A percentile compares a stretch with the other conserved stretches of the same genome.
phyloP scores from a whole-genome alignment of 169 alveolate genomes.

The Eimeria nieschulzi region DNA sequence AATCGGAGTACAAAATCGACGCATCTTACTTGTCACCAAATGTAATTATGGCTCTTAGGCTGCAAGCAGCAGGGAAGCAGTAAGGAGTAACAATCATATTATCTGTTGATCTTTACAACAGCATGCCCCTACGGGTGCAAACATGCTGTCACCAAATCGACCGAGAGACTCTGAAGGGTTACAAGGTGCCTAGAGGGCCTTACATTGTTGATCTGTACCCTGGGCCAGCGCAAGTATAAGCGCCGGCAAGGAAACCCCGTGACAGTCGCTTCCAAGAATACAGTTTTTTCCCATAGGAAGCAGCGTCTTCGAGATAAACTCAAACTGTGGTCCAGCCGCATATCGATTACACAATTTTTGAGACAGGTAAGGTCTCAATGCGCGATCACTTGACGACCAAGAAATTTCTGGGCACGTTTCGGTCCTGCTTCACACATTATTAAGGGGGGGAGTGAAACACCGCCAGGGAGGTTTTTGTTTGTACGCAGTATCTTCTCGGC shows the following conservation, averaged over 20 bases:
- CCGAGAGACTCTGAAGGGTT: conserved; percentile 93
- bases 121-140: conserved; percentile 74
- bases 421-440: conserved; percentile 83
- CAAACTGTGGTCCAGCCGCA: conserved; percentile 68
- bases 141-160: conserved; percentile 90
- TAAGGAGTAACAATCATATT: conserved; percentile 88
- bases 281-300: conserved; percentile 8
- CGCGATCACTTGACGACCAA: conserved; percentile 80
- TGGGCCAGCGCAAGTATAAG: conserved; percentile 2
- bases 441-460: conserved; percentile 86
- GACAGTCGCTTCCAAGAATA: conserved; percentile 6
- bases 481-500: conserved; percentile 78
- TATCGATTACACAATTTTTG: conserved; percentile 77
- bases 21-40: conserved; percentile 95
- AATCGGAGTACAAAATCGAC: conserved; percentile 95
- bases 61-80: conserved; percentile 93
- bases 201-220: conserved; percentile 88
- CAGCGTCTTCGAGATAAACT: conserved; percentile 49
- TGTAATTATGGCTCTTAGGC: conserved; percentile 81
- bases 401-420: conserved; percentile 83
- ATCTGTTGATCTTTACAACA: conserved; percentile 80
- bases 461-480: conserved; percentile 79
- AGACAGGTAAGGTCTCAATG: conserved; percentile 80
- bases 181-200: conserved; percentile 89
- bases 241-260: not conserved